Evolutionary conservation across 2,329 filamentous ascomycete genomes (phyloP).

Genomic region (Hypomyces perniciosus): DNA sequence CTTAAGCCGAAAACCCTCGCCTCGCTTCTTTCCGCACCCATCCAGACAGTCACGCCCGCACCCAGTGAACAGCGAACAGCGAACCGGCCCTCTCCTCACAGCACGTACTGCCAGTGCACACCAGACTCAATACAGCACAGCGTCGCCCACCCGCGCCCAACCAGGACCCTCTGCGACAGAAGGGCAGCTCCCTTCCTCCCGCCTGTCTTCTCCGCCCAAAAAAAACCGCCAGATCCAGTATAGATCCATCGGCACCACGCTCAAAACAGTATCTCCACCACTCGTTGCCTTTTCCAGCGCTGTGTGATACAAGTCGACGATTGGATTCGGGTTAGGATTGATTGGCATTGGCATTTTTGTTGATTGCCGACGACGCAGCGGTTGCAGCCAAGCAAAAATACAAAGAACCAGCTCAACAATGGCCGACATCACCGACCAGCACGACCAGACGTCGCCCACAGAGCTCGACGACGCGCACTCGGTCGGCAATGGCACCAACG

Average conservation of each 20-base stretch:
- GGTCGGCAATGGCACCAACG: slow-evolving; percentile 66
- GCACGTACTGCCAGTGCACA: slow-evolving; percentile 12
- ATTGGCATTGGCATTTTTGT: slow-evolving; percentile 12
- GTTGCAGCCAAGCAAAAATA: slow-evolving; percentile 6
- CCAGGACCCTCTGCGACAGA: slow-evolving; percentile 49
- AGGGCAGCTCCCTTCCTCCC: slow-evolving; percentile 41
- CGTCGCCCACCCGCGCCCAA: slow-evolving; percentile 33
- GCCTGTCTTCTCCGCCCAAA: slow-evolving; percentile 18
- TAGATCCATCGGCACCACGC: slow-evolving; percentile 60
- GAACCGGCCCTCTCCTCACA: neutral
- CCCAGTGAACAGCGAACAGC: slow-evolving; percentile 1
- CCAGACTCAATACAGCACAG: slow-evolving; percentile 35
- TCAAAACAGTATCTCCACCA: slow-evolving; percentile 61
- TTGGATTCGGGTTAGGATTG: slow-evolving; percentile 15
- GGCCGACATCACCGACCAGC: slow-evolving; percentile 75
- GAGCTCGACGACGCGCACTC: slow-evolving; percentile 67
- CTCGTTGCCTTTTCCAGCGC: slow-evolving; percentile 45
- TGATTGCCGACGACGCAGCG: slow-evolving; percentile 12
- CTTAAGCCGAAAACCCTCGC: slow-evolving; percentile 20
- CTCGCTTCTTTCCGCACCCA: slow-evolving; percentile 37
- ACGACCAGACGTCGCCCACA: slow-evolving; percentile 68
- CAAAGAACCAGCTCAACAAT: slow-evolving; percentile 35
- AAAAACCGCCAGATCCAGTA: slow-evolving; percentile 53
- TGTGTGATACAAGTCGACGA: slow-evolving; percentile 16
- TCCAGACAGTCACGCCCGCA: slow-evolving; percentile 5